Conservation (phyloP, 2,329 filamentous ascomycete genomes). For the Nectriaceae sp. region DNA sequence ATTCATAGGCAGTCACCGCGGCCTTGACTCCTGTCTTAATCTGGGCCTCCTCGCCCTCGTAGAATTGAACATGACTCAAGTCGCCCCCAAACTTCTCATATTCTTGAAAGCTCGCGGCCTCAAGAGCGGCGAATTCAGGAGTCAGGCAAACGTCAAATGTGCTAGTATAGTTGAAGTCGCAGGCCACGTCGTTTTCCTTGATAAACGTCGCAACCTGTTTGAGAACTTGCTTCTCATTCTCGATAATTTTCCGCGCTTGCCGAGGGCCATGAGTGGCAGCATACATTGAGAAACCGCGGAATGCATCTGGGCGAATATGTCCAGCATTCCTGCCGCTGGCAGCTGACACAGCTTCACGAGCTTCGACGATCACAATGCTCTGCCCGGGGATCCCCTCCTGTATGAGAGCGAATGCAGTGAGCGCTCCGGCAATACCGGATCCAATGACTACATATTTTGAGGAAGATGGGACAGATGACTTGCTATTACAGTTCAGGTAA, state of each 20-base stretch:
- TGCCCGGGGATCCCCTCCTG: slow-evolving; percentile 33
- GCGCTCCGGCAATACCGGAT: slow-evolving; percentile 43
- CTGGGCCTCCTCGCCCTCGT: slow-evolving; percentile 9
- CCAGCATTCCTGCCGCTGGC: slow-evolving; percentile 47
- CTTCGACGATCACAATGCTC: slow-evolving; percentile 44
- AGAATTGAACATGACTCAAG: slow-evolving; percentile 3
- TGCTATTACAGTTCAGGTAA: slow-evolving; percentile 40
- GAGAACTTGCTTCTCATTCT: slow-evolving; percentile 3
- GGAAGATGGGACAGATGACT: slow-evolving; percentile 26
- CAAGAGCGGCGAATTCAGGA: slow-evolving; percentile 41
- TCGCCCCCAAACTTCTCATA: slow-evolving; percentile 5
- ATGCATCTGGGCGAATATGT: slow-evolving; percentile 47
- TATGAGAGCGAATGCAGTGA: slow-evolving; percentile 41
- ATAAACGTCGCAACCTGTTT: slow-evolving; percentile 44
- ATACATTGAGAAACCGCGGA: slow-evolving; percentile 41
- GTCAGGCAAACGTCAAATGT: slow-evolving; percentile 53
- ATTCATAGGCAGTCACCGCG: slow-evolving; percentile 50
- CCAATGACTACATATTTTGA: slow-evolving; percentile 42
- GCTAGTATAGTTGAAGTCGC: slow-evolving; percentile 47
- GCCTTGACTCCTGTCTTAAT: slow-evolving; percentile 37
- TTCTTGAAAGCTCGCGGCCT: slow-evolving; percentile 37
- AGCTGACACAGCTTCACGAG: slow-evolving; percentile 45
- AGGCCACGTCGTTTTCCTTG: slow-evolving; percentile 40
- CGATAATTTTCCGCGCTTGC: slow-evolving; percentile 4
- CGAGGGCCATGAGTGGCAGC: slow-evolving; percentile 7